Evolutionary conservation across 129 eudicot genomes (phyloP).

Genomic region (Centrapalus pauciflorus): DNA sequence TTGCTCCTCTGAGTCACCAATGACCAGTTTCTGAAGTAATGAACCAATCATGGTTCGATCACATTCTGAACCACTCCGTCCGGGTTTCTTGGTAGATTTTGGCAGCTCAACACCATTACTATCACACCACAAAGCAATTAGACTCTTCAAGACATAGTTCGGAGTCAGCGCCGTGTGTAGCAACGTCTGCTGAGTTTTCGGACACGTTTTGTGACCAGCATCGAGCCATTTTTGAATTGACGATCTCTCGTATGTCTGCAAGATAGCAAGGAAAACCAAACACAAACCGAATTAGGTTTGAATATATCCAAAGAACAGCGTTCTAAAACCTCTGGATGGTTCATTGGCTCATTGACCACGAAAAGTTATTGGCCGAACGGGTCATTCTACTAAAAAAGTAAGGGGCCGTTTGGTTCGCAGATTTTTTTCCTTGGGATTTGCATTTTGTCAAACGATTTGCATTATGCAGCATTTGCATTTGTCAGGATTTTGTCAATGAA

Average conservation of each 20-base stretch:
- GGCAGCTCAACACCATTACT: constrained; percentile 84
- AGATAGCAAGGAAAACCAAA: background rate
- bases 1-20: constrained; percentile 69
- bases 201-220: constrained; percentile 90
- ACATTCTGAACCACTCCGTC: constrained; percentile 54
- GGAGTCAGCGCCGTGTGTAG: constrained; percentile 77
- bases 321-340: background rate
- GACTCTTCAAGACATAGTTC: constrained; percentile 77
- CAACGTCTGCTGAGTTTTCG: constrained; percentile 80
- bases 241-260: constrained; percentile 79
- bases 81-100: constrained; percentile 38
- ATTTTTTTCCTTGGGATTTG: no score
- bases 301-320: background rate
- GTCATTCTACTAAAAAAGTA: no score
- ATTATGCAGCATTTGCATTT: no score
- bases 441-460: no score
- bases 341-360: background rate
- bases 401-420: no score
- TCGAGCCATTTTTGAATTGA: constrained; percentile 91
- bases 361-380: background rate
- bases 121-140: constrained; percentile 81
- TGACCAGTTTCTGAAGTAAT: constrained; percentile 58
- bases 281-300: background rate
- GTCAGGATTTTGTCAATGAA: no score
- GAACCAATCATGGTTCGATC: constrained; percentile 57